Evolutionary conservation across 106 monocot species (phyloP), one percentile per base, ranked within the genome.

Genomic region (Acanthochlamys bracteata): DNA sequence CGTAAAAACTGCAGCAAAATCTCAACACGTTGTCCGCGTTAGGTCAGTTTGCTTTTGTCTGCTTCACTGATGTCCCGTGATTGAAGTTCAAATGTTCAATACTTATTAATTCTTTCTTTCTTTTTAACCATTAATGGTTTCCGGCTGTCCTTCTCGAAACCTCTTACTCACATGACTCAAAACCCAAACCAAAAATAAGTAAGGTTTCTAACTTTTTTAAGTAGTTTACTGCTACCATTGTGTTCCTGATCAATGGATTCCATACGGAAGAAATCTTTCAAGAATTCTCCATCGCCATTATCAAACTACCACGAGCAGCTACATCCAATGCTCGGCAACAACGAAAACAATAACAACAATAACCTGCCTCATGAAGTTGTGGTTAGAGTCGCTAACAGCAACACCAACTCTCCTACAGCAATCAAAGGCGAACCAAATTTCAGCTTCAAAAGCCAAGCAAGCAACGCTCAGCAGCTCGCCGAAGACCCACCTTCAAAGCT

Each of bases 401-500:
- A 42, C 66, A 13, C 33, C 14, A 42, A 56, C 24, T 4, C 25
- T 13, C 22, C 24, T 25, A 23, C 55, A 2, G 55, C 55, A 1
- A 19, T 55, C 19, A 9, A 10, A 3, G 20, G 9, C 22, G 7
- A 24, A 15, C 12, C 52, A 17, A 24, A 33, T 14, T 7, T 0
- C 42, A 25, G 3, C 39, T 19, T 8, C 68, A 3, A 21, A 12
- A 20, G 1, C 0, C 25, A 21, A 20, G 10, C 16, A 2, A 49
- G 17, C 39, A 57, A 39, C 54, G 55, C 17, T 56, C 20, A 21
- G 10, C n/a, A 64, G 39, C 67, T 51, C 19, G 60, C 25, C 41
- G 77, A 80, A 13, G 81, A 81, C 20, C 86, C 82, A 7, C 86
- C 76, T 51, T 74, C 79, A 24, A 27, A 39, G 45, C 55, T 79